phyloP scores from a whole-genome alignment of 495 filamentous ascomycete species.

The Amorphotheca resinae region DNA sequence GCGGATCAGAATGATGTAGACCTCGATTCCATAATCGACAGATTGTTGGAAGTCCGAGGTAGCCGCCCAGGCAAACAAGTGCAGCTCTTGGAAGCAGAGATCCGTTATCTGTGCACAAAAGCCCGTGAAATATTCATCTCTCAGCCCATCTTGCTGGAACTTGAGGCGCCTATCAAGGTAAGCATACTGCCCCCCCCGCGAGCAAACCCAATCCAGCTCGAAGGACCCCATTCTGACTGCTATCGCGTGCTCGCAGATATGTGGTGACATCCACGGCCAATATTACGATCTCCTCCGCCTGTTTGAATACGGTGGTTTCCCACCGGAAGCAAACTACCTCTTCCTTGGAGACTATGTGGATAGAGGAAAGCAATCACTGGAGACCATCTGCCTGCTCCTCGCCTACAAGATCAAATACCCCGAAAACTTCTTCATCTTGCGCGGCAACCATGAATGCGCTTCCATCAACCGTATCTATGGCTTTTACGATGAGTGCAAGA shows the following conservation, averaged over 20 bases:
- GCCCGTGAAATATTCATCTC: conserved; percentile 99
- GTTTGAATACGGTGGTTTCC: conserved; percentile 98
- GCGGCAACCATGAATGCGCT: conserved; percentile 98
- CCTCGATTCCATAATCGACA: conserved; percentile 97
- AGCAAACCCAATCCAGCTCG: neutral
- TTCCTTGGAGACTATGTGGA: conserved; percentile 99
- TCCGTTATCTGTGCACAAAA: conserved; percentile 96
- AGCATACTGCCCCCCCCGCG: conserved; percentile 17
- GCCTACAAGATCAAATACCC: conserved; percentile 99
- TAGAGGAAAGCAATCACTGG: conserved; percentile 96
- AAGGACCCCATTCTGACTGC: conserved; percentile 2
- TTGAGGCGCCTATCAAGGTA: conserved; percentile 99
- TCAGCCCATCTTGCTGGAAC: conserved; percentile 92
- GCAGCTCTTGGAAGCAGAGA: conserved; percentile 91
- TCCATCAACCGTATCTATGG: conserved; percentile 99
- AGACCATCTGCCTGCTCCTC: conserved; percentile 95
- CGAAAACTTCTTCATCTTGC: conserved; percentile 98
- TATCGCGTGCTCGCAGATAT: conserved; percentile 51
- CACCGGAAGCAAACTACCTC: conserved; percentile 97
- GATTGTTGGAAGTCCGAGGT: conserved; percentile 92
- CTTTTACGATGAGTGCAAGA: conserved; percentile 99
- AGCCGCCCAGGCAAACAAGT: conserved; percentile 98
- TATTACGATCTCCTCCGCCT: conserved; percentile 96
- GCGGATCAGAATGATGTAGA: conserved; percentile 96
- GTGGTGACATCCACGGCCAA: conserved; percentile 98